These are phyloP conservation scores for Pleurotus platypus DNA, from an alignment of 768 basidiomycete genomes.

Conservation along the genomic window DNA sequence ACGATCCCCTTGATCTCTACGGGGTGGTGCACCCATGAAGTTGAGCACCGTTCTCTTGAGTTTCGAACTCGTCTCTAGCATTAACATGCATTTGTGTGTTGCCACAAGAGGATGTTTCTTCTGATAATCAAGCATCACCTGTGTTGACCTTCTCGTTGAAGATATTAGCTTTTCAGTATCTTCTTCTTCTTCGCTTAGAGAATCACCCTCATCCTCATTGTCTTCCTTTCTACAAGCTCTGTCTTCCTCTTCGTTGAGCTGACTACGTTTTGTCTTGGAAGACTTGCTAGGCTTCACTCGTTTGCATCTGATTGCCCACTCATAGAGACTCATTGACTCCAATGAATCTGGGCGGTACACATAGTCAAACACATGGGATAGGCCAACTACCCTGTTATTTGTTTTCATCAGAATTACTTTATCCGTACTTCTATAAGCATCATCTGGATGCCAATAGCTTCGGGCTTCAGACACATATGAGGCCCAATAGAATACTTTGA, in stretches of 20 bases:
- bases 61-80: background rate
- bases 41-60: constrained; percentile 16
- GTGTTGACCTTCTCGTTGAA: background rate
- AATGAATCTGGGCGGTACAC: constrained; percentile 19
- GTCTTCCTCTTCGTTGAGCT: background rate
- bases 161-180: background rate
- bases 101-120: background rate
- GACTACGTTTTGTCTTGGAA: background rate
- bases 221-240: constrained; percentile 3
- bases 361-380: constrained; percentile 22
- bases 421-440: too few species aligned
- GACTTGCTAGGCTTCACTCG: constrained; percentile 8
- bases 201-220: background rate
- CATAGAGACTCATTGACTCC: constrained; percentile 21
- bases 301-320: constrained; percentile 19
- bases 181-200: background rate
- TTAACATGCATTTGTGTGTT: background rate
- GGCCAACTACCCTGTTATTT: constrained; percentile 10
- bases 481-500: constrained; percentile 10
- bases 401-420: too few species aligned
- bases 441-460: too few species aligned
- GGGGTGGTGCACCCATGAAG: constrained; percentile 25
- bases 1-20: constrained; percentile 24
- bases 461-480: too few species aligned
- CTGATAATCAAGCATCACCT: background rate